These are phyloP conservation scores for Acrodontium crateriforme DNA, from an alignment of 2,329 filamentous ascomycete species.

Conservation along the genomic window DNA sequence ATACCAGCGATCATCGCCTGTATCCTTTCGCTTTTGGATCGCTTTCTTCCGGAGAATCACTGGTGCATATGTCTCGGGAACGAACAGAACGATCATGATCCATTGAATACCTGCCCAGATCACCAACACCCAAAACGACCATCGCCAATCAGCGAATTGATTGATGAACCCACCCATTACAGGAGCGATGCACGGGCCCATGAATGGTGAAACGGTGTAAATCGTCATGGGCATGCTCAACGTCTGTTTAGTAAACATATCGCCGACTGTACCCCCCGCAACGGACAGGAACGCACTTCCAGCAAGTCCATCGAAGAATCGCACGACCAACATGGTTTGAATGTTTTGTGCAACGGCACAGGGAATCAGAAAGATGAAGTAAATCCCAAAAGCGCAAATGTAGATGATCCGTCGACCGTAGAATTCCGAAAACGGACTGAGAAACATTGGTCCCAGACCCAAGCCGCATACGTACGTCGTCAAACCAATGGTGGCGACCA, in stretches of 20 bases:
- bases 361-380: slow-evolving; percentile 56
- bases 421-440: slow-evolving; percentile 52
- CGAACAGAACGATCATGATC: slow-evolving; percentile 50
- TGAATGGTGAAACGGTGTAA: slow-evolving; percentile 46
- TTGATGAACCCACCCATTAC: slow-evolving; percentile 71
- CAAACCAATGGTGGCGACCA: slow-evolving; percentile 67
- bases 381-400: slow-evolving; percentile 49
- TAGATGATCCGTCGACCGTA: slow-evolving; percentile 55
- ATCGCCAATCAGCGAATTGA: slow-evolving; percentile 57
- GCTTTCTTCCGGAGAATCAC: slow-evolving; percentile 64
- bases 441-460: slow-evolving; percentile 42
- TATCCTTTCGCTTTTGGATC: slow-evolving; percentile 52
- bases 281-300: slow-evolving; percentile 52
- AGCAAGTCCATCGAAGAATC: slow-evolving; percentile 64
- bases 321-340: slow-evolving; percentile 51
- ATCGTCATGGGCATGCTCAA: slow-evolving; percentile 74
- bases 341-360: slow-evolving; percentile 55
- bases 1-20: slow-evolving; percentile 61
- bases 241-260: slow-evolving; percentile 55
- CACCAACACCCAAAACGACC: slow-evolving; percentile 72
- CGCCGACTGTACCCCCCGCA: slow-evolving; percentile 73
- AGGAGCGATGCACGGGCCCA: slow-evolving; percentile 42
- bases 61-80: slow-evolving; percentile 75
- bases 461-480: slow-evolving; percentile 73
- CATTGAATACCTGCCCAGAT: slow-evolving; percentile 65